Evolutionary conservation across 2,329 filamentous ascomycete genomes (phyloP).

Genomic region (Metarhizium robertsii): DNA sequence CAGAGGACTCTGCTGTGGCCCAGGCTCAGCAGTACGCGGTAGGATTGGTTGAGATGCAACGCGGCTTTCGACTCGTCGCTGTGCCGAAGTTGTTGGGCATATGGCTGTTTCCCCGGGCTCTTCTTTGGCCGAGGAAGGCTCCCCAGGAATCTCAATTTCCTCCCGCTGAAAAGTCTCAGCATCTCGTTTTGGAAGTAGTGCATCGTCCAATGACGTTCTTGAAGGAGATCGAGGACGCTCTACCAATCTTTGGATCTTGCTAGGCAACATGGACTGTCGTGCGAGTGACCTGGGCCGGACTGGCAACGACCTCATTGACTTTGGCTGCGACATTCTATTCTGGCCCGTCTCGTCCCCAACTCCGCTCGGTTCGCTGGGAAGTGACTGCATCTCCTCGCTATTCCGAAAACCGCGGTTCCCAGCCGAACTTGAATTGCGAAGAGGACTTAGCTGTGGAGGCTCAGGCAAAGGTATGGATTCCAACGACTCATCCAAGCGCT

Average conservation of each 20-base stretch:
- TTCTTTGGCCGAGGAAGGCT: not conserved
- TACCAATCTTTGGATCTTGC: not conserved
- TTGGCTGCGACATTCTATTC: conserved; percentile 26
- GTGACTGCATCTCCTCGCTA: conserved; percentile 15
- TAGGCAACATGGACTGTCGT: conserved; percentile 4
- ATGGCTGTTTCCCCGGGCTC: not conserved
- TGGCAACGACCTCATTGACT: conserved; percentile 20
- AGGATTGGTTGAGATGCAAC: not conserved
- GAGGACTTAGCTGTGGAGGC: conserved; percentile 38
- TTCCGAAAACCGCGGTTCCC: conserved; percentile 34
- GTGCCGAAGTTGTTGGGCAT: not conserved
- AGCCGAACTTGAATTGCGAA: conserved; percentile 41
- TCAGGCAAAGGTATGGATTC: conserved; percentile 37
- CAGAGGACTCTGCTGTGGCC: conserved; percentile 43
- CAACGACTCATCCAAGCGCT: not conserved
- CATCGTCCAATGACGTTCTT: conserved; percentile 24
- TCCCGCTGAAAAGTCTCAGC: conserved; percentile 7
- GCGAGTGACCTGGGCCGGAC: conserved; percentile 3
- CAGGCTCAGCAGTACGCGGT: not conserved
- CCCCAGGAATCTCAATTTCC: conserved; percentile 1
- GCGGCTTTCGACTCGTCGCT: not conserved
- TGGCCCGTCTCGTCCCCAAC: conserved; percentile 38
- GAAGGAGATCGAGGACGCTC: conserved; percentile 17
- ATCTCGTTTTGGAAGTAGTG: conserved; percentile 17
- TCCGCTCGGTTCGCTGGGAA: conserved; percentile 31